Percentiles rank a stretch among this genome's conserved stretches.
phyloP scores from a whole-genome alignment of 768 basidiomycete species.

The Suillus subluteus region DNA sequence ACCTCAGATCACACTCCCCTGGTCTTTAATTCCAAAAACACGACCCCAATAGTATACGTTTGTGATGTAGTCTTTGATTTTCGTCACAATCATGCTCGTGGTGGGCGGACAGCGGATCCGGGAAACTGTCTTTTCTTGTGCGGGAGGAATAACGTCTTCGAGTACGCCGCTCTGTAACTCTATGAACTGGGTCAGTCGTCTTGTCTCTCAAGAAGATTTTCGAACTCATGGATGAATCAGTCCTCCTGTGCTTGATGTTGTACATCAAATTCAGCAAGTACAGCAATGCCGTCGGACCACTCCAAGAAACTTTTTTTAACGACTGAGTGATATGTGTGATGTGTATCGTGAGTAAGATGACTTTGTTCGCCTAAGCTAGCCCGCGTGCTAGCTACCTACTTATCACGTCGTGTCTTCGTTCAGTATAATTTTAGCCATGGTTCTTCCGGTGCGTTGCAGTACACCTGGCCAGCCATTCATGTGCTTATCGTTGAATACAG shows the following conservation, averaged over 20 bases:
- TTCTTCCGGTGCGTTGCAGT: background rate
- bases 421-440: background rate
- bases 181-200: slow-evolving; percentile 2
- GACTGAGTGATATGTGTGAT: background rate
- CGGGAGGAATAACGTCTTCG: background rate
- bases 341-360: background rate
- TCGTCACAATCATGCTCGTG: background rate
- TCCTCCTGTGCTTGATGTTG: background rate
- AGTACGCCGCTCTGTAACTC: background rate
- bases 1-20: background rate
- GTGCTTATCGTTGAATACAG: background rate
- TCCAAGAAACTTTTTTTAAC: background rate
- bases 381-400: background rate
- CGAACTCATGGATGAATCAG: background rate
- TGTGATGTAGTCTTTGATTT: background rate
- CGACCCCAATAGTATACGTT: background rate
- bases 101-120: background rate
- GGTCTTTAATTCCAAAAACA: background rate
- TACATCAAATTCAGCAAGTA: background rate
- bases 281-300: background rate
- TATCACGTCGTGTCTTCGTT: background rate
- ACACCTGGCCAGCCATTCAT: background rate
- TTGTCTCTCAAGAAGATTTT: background rate
- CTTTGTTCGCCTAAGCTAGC: background rate
- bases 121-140: background rate